These are phyloP conservation scores for Phytophthora litchii DNA, from an alignment of 352 stramenopile genomes.

Conservation along the genomic window DNA sequence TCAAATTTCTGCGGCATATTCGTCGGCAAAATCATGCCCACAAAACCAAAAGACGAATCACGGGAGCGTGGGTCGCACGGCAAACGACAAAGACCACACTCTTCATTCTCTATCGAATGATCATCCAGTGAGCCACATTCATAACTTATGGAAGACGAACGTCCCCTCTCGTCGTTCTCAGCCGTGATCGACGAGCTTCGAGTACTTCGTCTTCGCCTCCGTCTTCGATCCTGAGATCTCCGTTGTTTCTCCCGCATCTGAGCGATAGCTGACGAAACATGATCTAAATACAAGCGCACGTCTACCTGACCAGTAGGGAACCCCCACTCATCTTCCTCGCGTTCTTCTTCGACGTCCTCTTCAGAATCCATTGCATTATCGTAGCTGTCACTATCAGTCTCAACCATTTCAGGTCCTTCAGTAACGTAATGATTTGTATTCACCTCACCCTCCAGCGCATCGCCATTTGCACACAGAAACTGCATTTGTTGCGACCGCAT, in stretches of 20 bases:
- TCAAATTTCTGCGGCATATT: slow-evolving; percentile 51
- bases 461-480: slow-evolving; percentile 61
- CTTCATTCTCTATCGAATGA: slow-evolving; percentile 36
- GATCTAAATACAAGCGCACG: slow-evolving; percentile 67
- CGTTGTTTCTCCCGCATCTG: slow-evolving; percentile 57
- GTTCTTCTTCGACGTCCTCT: slow-evolving; percentile 49
- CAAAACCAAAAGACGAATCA: slow-evolving; percentile 65
- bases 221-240: slow-evolving; percentile 33
- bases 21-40: slow-evolving; percentile 75
- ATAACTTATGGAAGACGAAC: slow-evolving; percentile 28
- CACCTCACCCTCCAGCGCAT: slow-evolving; percentile 23
- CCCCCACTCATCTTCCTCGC: slow-evolving; percentile 81
- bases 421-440: slow-evolving; percentile 8
- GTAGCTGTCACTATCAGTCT: slow-evolving; percentile 29
- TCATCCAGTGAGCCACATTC: slow-evolving; percentile 34
- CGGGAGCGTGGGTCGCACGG: slow-evolving; percentile 47
- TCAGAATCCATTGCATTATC: slow-evolving; percentile 43
- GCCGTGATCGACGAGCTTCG: slow-evolving; percentile 33
- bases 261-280: slow-evolving; percentile 68
- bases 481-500: slow-evolving; percentile 80
- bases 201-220: slow-evolving; percentile 41
- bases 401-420: slow-evolving; percentile 5
- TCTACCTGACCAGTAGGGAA: slow-evolving; percentile 80
- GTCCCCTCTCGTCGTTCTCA: slow-evolving; percentile 19
- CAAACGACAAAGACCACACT: slow-evolving; percentile 71